Conservation (phyloP, 148 eudicot species). For the Amaranthus cruentus region DNA sequence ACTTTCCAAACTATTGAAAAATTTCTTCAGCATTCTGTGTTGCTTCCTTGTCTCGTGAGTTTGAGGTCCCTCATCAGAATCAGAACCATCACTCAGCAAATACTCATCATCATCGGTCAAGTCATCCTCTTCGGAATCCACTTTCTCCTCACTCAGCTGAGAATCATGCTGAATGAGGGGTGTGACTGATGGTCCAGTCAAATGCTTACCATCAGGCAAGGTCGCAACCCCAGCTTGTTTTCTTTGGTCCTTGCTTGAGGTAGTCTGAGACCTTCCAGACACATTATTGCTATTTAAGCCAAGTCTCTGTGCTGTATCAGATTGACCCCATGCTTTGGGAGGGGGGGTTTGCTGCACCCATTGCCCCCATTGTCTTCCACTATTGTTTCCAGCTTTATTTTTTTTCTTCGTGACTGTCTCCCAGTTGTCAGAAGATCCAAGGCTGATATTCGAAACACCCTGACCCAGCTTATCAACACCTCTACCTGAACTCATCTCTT, state of each 20-base stretch:
- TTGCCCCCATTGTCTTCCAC: conserved; percentile 28
- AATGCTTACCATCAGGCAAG: neutral
- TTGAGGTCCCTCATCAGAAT: conserved; percentile 45
- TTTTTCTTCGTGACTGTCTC: conserved; percentile 38
- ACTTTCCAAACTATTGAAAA: conserved; percentile 44
- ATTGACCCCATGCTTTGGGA: conserved; percentile 50
- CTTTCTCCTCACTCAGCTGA: conserved; percentile 16
- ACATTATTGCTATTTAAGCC: conserved; percentile 29
- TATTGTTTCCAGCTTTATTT: conserved; percentile 31
- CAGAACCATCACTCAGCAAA: conserved; percentile 44
- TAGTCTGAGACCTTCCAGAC: conserved; percentile 15
- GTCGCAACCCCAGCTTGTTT: conserved; percentile 24
- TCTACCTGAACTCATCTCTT: conserved; percentile 27
- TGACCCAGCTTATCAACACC: conserved; percentile 32
- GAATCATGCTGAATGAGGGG: conserved; percentile 44
- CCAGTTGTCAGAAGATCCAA: conserved; percentile 47
- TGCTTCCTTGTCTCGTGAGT: conserved; percentile 52
- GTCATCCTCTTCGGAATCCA: conserved; percentile 7
- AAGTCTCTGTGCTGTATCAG: conserved; percentile 32
- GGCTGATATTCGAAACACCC: conserved; percentile 33
- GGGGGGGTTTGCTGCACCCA: conserved; percentile 29
- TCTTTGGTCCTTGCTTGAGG: conserved; percentile 22
- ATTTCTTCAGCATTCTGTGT: conserved; percentile 39
- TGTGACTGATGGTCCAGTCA: conserved; percentile 20
- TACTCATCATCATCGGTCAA: conserved; percentile 57